Base-by-base conservation (phyloP, 164 flowering plant species). In the Malania oleifera region DNA sequence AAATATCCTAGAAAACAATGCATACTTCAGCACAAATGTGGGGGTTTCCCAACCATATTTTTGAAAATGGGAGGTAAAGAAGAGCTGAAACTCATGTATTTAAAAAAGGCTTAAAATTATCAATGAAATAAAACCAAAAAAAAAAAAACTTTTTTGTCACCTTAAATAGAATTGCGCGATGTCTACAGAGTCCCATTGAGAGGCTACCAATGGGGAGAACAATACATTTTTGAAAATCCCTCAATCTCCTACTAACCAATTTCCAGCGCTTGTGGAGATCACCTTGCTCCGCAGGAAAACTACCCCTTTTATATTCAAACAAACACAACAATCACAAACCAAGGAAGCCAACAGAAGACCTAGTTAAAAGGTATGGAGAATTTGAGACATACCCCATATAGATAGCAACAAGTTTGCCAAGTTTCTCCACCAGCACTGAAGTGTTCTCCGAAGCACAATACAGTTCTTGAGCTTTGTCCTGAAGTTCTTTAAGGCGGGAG, bases 151-250 rank as follows among this genome's bases (percentile, higher is more conserved):
- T 12, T 14, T 27, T n/a, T 24, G 17, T 64, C 49, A 89, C 98
- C 96, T 93, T 93, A 77, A 93, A 93, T 28, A 93, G 82, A 63
- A 93, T 82, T 13, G 96, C 88, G 3, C 98, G 91, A 61, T 93
- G 98, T 73, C 98, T 77, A 63, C 98, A 93, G 38, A 93, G 87
- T 26, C 98, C 98, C 66, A 63, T 69, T 35, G 97, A 79, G 35
- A 93, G 71, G 67, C 80, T 86, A 71, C 97, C 95, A 60, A 93
- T 77, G 7, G 98, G 96, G 20, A 84, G 62, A 31, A 93, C 91
- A 37, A 89, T 79, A 61, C 95, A 80, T 47, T 77, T 78, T 28
- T 70, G 81, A 62, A 66, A 72, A 24, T 86, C 86, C 72, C 64
- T 83, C 68, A 85, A 63, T 65, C 76, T 82, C 57, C 71, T 77